A percentile compares a stretch with the other conserved stretches of the same genome.
Conservation (phyloP, 768 basidiomycete genomes). For the Boletus tomentosulus region DNA sequence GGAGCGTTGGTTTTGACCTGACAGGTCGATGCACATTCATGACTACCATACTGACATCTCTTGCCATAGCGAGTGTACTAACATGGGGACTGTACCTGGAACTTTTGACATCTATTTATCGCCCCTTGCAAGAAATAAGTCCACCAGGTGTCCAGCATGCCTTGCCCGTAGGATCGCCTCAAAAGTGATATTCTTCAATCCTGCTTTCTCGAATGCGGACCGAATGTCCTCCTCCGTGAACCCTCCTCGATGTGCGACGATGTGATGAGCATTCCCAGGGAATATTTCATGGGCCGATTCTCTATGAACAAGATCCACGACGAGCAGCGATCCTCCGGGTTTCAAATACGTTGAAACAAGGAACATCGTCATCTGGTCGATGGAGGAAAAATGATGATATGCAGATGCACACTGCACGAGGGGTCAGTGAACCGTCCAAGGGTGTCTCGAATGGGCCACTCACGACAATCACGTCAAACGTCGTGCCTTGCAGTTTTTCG, state of each 20-base stretch:
- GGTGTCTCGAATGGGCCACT: slow-evolving; percentile 23
- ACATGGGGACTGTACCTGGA: neutral
- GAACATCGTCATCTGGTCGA: slow-evolving; percentile 45
- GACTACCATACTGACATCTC: neutral
- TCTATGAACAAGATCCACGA: slow-evolving; percentile 47
- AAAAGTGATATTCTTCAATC: slow-evolving; percentile 44
- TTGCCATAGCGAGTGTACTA: neutral
- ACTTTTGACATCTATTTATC: slow-evolving; percentile 26
- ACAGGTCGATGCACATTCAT: slow-evolving; percentile 9
- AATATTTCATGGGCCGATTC: slow-evolving; percentile 26
- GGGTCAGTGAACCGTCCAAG: neutral
- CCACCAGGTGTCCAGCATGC: slow-evolving; percentile 31
- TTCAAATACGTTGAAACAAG: slow-evolving; percentile 54
- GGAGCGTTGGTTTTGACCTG: slow-evolving; percentile 61
- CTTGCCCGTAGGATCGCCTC: slow-evolving; percentile 30
- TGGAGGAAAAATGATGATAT: slow-evolving; percentile 59
- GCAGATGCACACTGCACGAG: slow-evolving; percentile 53
- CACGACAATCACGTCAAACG: slow-evolving; percentile 72
- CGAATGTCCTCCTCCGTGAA: slow-evolving; percentile 48
- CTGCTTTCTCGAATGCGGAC: slow-evolving; percentile 48
- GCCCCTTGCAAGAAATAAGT: slow-evolving; percentile 58
- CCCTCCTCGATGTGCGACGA: slow-evolving; percentile 54
- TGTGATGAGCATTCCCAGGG: slow-evolving; percentile 33
- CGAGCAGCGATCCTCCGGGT: slow-evolving; percentile 55
- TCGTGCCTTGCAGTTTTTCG: slow-evolving; percentile 43